Evolutionary conservation across 768 basidiomycete genomes (phyloP), one percentile per base, ranked within the genome.

Genomic region (Termitomyces sp.): DNA sequence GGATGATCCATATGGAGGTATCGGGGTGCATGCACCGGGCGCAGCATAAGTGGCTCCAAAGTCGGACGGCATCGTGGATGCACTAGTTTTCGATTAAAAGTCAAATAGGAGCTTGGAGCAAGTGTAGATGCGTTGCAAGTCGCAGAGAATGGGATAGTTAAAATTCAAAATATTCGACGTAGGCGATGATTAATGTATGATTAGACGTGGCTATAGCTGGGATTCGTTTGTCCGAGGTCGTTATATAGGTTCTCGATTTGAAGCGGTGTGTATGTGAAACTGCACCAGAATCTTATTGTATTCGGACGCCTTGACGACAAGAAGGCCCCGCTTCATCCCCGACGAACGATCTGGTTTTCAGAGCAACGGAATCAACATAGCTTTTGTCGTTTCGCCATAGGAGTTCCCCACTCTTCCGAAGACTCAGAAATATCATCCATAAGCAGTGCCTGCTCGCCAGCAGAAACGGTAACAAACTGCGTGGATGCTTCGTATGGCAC

Each of bases 261-360:
- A 37, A 23, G 39, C 35, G 37, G 44, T 45, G 44, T 45, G 56
- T 44, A 35, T 43, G 40, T 44, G 54, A 27, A 54, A 45, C 54
- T 53, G 47, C 55, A 52, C 61, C 55, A 34, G 61, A 52, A 47
- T 34, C 46, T 42, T 45, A 42, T 55, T 42, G 43, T 27, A 48
- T 43, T 37, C 16, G 23, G 7, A 34, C 48, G n/a, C 23, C 50
- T 28, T 28, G 50, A 39, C 50, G 39, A 51, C 50, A 51, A 37
- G 34, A 14, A 21, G 5, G 9, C 19, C 32, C 19, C n/a, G n/a
- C 42, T 44, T 44, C 52, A 54, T 21, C 21, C 7, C 3, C 23
- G 3, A 9, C 7, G 28, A 53, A 17, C n/a, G 28, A 28, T 41
- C 42, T 16, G 21, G 40, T 42, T n/a, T 42, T 19, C 12, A 21